Evolutionary conservation across 2,329 filamentous ascomycete species (phyloP).

Genomic region (Trichoderma sp.): DNA sequence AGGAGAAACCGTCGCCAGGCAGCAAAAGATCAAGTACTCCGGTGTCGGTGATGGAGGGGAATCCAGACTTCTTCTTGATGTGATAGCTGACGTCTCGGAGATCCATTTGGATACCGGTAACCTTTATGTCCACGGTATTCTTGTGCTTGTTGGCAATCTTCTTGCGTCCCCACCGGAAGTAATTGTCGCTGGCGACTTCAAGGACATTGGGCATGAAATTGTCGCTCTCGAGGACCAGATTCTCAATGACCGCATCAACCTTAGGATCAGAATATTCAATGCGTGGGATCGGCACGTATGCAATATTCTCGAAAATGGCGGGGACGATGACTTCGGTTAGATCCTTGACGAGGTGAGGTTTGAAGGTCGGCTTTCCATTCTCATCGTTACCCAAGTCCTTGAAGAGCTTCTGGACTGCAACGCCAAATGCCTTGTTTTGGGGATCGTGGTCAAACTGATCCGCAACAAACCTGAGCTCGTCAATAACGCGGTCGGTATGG

Average conservation of each 20-base stretch:
- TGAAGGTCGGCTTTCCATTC: conserved; percentile 82
- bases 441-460: conserved; percentile 87
- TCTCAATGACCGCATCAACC: conserved; percentile 88
- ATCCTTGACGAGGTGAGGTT: conserved; percentile 89
- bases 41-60: conserved; percentile 81
- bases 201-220: conserved; percentile 93
- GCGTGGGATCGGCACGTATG: conserved; percentile 88
- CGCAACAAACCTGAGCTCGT: conserved; percentile 86
- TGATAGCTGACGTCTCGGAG: conserved; percentile 90
- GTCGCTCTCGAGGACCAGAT: conserved; percentile 91
- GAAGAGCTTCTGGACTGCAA: conserved; percentile 80
- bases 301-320: conserved; percentile 74
- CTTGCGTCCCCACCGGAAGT: conserved; percentile 93
- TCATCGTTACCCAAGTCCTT: conserved; percentile 81
- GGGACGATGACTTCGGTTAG: conserved; percentile 84
- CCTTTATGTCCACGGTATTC: conserved; percentile 78
- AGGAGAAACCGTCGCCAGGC: conserved; percentile 82
- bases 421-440: conserved; percentile 77
- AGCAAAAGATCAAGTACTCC: conserved; percentile 88
- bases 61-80: conserved; percentile 90
- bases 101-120: conserved; percentile 90
- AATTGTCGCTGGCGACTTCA: conserved; percentile 88
- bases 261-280: conserved; percentile 87
- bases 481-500: conserved; percentile 81
- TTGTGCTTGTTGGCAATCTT: conserved; percentile 75